Evolutionary conservation across 1,284 basidiomycete genomes (phyloP), one percentile per base, ranked within the genome.

Genomic region (Irpex sp.): DNA sequence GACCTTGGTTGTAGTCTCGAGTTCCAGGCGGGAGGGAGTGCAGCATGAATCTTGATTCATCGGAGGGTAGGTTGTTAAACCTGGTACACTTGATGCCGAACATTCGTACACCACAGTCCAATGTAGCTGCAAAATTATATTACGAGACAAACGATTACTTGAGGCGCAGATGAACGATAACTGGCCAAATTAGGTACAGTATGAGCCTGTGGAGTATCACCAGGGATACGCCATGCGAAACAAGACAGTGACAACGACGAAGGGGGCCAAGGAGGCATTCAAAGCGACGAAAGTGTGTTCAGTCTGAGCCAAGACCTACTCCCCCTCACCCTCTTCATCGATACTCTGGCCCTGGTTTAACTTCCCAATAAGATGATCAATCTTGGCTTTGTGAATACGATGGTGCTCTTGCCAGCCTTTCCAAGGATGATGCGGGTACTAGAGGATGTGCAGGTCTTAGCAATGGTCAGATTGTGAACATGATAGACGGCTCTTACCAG

Each of bases 341-440:
- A 91, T 79, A 60, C 76, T 80, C 70, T 88, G 85, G 13, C 89
- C 90, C 52, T 79, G 80, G 9, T 72, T 69, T 19, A 93, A 72
- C 67, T 81, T 78, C 64, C 85, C 77, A 47, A 91, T 88, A 47
- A 91, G 81, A 74, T 92, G 85, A 69, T 93, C 91, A 65, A 93
- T 92, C 71, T 91, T 92, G 17, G 85, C 81, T 72, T 92, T 93
- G 73, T 93, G 91, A 69, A 93, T 91, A 51, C 91, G 84, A 73
- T 92, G 87, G 70, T 93, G 91, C 69, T 93, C 91, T 73, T 93
- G 91, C 92, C 91, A 93, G 21, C 91, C 91, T 73, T 93, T 93
- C 91, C 91, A 93, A 1, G 91, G 91, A 77, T 93, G 91, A 73
- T 93, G 90, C 4, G 91, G 84, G 75, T 93, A 81, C 91, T 93